Base-by-base conservation (phyloP, 768 basidiomycete genomes). In the Termitomyces sp. region DNA sequence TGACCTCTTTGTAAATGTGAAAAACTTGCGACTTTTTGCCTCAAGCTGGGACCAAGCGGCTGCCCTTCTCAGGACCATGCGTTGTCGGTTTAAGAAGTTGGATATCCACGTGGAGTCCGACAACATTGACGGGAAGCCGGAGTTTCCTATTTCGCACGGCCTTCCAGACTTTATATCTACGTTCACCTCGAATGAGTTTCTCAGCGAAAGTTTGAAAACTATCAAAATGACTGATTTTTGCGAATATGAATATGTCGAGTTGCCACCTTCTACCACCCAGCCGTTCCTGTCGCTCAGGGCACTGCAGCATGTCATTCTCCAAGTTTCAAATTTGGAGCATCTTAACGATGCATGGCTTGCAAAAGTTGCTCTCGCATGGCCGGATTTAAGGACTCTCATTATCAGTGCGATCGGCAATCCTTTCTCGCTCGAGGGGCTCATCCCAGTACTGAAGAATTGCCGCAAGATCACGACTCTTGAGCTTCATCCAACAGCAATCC, bases 291-390 rank as follows among this genome's bases (percentile, higher is more conserved):
- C 16, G 5, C 31, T 55, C 39, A 26, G 36, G 24, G 46, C 46
- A 27, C 55, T 56, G 34, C 36, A 29, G 24, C 44, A 39, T 48
- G 24, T 56, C 18, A 7, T 27, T 14, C 39, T 53, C 13, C 14
- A 16, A 5, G 5, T 49, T 13, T 3, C 0, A n/a, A 26, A 42
- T 22, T 3, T 49, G 46, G 46, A 47, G 4, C 32, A 49, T 39
- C 18, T 56, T 10, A 43, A 56, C 16, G 46, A 56, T 34, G 46
- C 22, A 8, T 56, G 55, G 55, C 55, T 56, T 20, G 31, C 32
- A 29, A 29, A 56, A 49, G 55, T 36, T 48, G 53, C 46, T 12
- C 16, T 41, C 9, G 44, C 57, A 26, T 52, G 46, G 58, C 53
- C 39, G 7, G 46, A 53, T 36, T n/a, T 54, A 5, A 24, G 32